Evolutionary conservation across 2,329 filamentous ascomycete species (phyloP).

Genomic region (Botrytis tulipae): DNA sequence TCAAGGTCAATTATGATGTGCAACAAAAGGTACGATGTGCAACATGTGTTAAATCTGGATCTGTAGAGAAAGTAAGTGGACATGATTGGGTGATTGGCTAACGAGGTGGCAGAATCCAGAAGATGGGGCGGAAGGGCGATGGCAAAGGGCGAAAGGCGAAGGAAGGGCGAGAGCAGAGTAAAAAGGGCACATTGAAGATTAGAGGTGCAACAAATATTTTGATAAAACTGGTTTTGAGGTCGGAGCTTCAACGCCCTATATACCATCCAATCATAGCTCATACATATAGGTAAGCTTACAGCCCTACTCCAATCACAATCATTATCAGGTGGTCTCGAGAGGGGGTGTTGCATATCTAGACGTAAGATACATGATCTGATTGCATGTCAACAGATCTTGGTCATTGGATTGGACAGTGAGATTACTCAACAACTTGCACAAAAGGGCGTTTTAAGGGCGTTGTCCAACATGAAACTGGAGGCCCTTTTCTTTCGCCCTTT

Average conservation of each 20-base stretch:
- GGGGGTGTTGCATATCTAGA: background rate
- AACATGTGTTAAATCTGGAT: background rate
- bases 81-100: background rate
- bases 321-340: background rate
- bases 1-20: background rate
- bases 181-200: background rate
- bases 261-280: background rate
- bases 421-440: background rate
- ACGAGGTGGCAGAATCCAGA: background rate
- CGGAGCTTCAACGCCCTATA: background rate
- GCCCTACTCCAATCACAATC: background rate
- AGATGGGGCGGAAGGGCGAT: background rate
- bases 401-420: background rate
- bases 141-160: background rate
- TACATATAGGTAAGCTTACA: background rate
- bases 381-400: background rate
- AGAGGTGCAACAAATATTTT: background rate
- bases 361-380: background rate
- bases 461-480: background rate
- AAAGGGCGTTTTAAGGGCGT: background rate
- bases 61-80: background rate
- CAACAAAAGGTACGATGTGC: conserved; percentile 20
- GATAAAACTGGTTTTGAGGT: background rate
- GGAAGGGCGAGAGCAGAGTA: too few species aligned
- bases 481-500: conserved; percentile 2